phyloP scores from a whole-genome alignment of 2,329 filamentous ascomycete genomes.

The Huntiella moniliformis region DNA sequence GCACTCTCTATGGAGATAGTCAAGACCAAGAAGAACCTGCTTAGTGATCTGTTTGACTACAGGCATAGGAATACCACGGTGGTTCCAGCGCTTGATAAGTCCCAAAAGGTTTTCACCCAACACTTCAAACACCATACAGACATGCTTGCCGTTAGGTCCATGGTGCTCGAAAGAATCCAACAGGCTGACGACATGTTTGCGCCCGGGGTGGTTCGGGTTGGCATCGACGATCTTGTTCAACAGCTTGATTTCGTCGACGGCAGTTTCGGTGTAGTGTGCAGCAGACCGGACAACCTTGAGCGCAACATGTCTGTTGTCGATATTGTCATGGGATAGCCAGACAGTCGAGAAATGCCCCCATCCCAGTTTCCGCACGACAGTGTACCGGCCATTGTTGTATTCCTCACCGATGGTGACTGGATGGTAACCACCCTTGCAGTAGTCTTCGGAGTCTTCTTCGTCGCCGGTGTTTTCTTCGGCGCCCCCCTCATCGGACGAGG shows the following conservation, averaged over 20 bases:
- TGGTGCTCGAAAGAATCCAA: constrained; percentile 96
- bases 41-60: constrained; percentile 98
- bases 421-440: constrained; percentile 97
- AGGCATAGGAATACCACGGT: constrained; percentile 87
- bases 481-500: constrained; percentile 61
- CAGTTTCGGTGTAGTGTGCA: constrained; percentile 96
- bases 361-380: constrained; percentile 84
- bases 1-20: constrained; percentile 93
- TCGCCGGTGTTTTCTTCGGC: constrained; percentile 81
- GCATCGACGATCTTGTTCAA: constrained; percentile 93
- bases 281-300: constrained; percentile 95
- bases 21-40: constrained; percentile 83
- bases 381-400: constrained; percentile 96
- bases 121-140: constrained; percentile 99
- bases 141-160: constrained; percentile 85
- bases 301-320: constrained; percentile 80
- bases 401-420: constrained; percentile 86
- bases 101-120: constrained; percentile 87
- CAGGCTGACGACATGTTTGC: constrained; percentile 86
- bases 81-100: constrained; percentile 96
- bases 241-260: constrained; percentile 96
- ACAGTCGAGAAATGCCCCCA: constrained; percentile 99
- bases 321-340: constrained; percentile 68
- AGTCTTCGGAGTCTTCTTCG: constrained; percentile 97
- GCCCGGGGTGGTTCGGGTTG: constrained; percentile 83